Base-by-base conservation (phyloP, 1,284 basidiomycete species). In the Fomitopsis schrenkii region DNA sequence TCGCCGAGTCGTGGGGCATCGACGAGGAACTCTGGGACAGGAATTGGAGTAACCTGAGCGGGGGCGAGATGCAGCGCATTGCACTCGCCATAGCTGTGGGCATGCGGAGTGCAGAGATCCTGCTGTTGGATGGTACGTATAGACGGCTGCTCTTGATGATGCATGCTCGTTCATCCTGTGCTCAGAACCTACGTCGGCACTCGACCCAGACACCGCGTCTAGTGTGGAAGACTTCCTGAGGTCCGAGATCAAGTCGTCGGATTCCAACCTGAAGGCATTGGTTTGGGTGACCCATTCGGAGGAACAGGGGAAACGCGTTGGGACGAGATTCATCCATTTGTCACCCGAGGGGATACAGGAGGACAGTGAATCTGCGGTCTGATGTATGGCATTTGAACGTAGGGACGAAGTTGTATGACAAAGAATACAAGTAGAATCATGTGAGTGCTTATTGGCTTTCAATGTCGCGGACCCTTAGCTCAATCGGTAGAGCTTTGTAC, bases 221-320 rank as follows among this genome's bases (percentile, higher is more conserved):
- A 73, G 78, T 33, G 90, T 95, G 0, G 93, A 95, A 70, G 76
- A 80, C 46, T 82, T 78, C 54, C 75, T 95, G 14, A 66, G 81
- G 3, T 71, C 79, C 17, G 79, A 87, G 61, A 71, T 94, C 44
- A 77, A 72, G 50, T 77, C 78, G 2, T 63, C 74, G 1, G 75
- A 82, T 28, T 77, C 80, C 17, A 73, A 73, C n/a, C 75, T 92
- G 57, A 89, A 91, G 70, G 88, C 91, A 0, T 75, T 94, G 45
- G 70, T 95, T 6, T 95, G 93, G 93, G 92, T 95, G 66, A 95
- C 93, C 0, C 93, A 95, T 72, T 91, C 90, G 0, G 83, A 86
- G 5, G 90, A 93, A 63, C 93, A 95, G 73, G 89, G 84, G 0
- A 76, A 83, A 60, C 79, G 92, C 57, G 84, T 91, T 22, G 92